A percentile compares a stretch with the other conserved stretches of the same genome.
Conservation (phyloP, 441 rosid genomes). For the Bruguiera hainesii region DNA sequence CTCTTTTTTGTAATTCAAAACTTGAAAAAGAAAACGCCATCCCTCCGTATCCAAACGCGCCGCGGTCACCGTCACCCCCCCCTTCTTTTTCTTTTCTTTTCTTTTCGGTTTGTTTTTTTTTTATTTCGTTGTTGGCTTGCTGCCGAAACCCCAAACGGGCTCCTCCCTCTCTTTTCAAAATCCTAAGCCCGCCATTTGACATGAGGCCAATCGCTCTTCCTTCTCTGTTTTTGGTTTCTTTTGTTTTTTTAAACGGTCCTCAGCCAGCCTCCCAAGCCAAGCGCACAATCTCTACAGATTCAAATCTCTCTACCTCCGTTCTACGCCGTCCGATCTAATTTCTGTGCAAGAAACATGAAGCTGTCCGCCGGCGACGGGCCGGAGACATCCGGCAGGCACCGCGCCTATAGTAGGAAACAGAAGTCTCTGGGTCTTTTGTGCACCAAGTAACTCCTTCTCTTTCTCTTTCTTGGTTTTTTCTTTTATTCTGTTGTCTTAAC, state of each 20-base stretch:
- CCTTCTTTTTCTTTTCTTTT: not conserved
- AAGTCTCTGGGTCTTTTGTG: constrained; percentile 76
- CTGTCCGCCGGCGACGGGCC: not conserved
- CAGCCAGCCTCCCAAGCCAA: not conserved
- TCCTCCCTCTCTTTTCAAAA: constrained; percentile 14
- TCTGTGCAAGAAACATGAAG: constrained; percentile 6
- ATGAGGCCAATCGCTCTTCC: too few relatives aligned
- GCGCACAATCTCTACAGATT: not conserved
- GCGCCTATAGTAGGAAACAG: constrained; percentile 59
- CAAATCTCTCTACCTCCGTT: not conserved
- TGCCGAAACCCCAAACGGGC: not conserved
- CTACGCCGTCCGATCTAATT: not conserved
- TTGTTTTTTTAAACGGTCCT: constrained; percentile 8
- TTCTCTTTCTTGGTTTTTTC: not conserved
- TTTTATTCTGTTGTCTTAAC: not conserved
- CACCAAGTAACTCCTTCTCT: constrained; percentile 43
- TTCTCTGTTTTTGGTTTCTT: not conserved
- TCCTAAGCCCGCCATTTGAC: constrained; percentile 13
- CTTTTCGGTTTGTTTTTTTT: not conserved
- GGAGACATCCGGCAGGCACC: constrained; percentile 23
- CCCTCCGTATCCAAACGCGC: too few relatives aligned
- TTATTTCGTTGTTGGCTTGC: not conserved
- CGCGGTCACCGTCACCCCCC: constrained; percentile 5
- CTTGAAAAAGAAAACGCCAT: too few relatives aligned
- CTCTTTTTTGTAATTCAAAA: too few relatives aligned